Percentiles rank a stretch among this genome's conserved stretches.
phyloP scores from a whole-genome alignment of 2,329 filamentous ascomycete genomes.

The Uncinocarpus reesii region DNA sequence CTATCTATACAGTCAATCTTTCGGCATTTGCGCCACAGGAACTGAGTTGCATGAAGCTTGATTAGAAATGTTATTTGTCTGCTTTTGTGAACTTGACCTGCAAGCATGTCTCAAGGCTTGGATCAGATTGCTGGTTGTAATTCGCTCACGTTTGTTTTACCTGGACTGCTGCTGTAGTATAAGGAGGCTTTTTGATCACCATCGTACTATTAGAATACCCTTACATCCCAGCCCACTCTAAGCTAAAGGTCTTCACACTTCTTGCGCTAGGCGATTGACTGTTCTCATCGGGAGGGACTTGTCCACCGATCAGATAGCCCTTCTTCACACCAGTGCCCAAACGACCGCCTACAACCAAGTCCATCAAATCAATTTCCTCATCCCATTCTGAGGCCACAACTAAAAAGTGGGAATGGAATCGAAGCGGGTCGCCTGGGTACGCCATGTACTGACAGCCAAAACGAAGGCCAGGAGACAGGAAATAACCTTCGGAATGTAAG shows the following conservation, averaged over 20 bases:
- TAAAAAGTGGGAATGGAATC: slow-evolving; percentile 92
- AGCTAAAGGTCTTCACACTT: slow-evolving; percentile 61
- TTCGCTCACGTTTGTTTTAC: too few relatives aligned
- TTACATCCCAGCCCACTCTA: slow-evolving; percentile 94
- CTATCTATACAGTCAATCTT: too few relatives aligned
- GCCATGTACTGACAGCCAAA: slow-evolving; percentile 93
- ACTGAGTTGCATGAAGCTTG: too few relatives aligned
- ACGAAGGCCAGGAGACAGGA: slow-evolving; percentile 79
- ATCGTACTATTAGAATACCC: neutral
- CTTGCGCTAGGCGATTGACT: slow-evolving; percentile 27
- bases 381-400: slow-evolving; percentile 80
- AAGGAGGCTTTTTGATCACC: neutral
- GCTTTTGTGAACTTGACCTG: too few relatives aligned
- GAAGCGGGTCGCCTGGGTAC: slow-evolving; percentile 86
- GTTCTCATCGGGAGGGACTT: slow-evolving; percentile 35
- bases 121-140: too few relatives aligned
- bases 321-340: slow-evolving; percentile 95
- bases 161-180: too few relatives aligned
- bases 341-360: slow-evolving; percentile 75
- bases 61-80: too few relatives aligned
- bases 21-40: too few relatives aligned
- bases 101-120: too few relatives aligned
- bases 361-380: slow-evolving; percentile 70
- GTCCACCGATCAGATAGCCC: slow-evolving; percentile 74
- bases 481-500: slow-evolving; percentile 70